Evolutionary conservation across 108 stramenopile species (phyloP).

Genomic region (Seminavis robusta): DNA sequence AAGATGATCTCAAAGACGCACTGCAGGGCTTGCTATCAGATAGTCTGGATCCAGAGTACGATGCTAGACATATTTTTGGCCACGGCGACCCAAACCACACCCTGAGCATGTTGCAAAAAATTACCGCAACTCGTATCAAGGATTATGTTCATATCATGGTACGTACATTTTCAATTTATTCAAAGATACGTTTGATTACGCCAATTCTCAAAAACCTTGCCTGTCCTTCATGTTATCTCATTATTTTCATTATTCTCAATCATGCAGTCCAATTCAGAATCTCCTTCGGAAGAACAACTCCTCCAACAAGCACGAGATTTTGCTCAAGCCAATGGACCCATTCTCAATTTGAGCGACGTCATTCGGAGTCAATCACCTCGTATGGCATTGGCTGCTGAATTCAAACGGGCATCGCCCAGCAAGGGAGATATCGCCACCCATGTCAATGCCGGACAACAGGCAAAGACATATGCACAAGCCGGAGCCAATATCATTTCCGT

Average conservation of each 20-base stretch:
- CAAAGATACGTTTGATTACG: neutral
- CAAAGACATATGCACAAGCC: constrained; percentile 65
- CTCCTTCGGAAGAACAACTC: constrained; percentile 31
- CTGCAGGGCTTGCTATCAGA: constrained; percentile 39
- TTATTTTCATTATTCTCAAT: neutral
- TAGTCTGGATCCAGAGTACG: constrained; percentile 25
- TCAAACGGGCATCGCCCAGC: constrained; percentile 94
- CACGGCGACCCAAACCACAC: constrained; percentile 49
- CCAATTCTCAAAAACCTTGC: neutral
- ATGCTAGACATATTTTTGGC: constrained; percentile 66
- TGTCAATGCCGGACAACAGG: constrained; percentile 81
- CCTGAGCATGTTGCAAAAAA: constrained; percentile 76
- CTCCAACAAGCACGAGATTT: constrained; percentile 36
- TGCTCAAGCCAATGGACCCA: constrained; percentile 53
- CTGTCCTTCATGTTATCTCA: neutral
- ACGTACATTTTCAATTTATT: neutral
- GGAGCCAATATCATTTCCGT: constrained; percentile 93
- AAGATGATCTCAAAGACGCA: constrained; percentile 49
- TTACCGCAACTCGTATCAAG: constrained; percentile 73
- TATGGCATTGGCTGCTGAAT: constrained; percentile 97
- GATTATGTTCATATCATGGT: constrained; percentile 49
- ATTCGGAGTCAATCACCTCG: constrained; percentile 58
- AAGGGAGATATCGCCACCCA: constrained; percentile 90
- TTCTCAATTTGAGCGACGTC: constrained; percentile 49
- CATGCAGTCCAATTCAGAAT: constrained; percentile 6